These are phyloP conservation scores for Tetracladium setigerum DNA, from an alignment of 495 filamentous ascomycete species.

Conservation along the genomic window DNA sequence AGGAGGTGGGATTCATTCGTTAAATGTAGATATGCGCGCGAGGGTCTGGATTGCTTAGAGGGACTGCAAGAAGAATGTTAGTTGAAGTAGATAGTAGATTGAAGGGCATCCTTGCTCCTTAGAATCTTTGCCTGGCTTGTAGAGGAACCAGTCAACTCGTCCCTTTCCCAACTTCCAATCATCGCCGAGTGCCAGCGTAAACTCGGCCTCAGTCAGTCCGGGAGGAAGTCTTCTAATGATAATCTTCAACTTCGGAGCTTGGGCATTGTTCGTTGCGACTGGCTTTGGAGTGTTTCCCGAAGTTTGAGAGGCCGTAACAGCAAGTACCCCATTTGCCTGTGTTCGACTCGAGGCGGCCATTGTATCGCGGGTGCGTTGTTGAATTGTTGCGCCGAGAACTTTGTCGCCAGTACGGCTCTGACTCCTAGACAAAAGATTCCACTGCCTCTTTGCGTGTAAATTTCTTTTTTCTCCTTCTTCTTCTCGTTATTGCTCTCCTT, in stretches of 20 bases:
- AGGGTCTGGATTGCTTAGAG: slow-evolving; percentile 67
- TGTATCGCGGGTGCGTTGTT: slow-evolving; percentile 20
- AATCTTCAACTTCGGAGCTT: slow-evolving; percentile 67
- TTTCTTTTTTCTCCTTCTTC: too few species aligned
- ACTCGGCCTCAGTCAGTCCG: slow-evolving; percentile 73
- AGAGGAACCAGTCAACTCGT: slow-evolving; percentile 77
- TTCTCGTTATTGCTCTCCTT: too few species aligned
- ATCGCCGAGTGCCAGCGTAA: slow-evolving; percentile 63
- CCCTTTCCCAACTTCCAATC: slow-evolving; percentile 74
- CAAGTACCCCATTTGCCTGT: slow-evolving; percentile 52
- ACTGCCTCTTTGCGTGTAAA: too few species aligned
- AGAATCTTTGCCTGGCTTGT: slow-evolving; percentile 75
- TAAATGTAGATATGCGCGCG: slow-evolving; percentile 73
- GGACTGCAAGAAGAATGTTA: slow-evolving; percentile 43
- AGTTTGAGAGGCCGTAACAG: slow-evolving; percentile 45
- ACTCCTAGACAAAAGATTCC: too few species aligned
- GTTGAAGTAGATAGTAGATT: slow-evolving; percentile 8
- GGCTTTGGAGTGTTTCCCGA: slow-evolving; percentile 44
- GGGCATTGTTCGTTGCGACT: slow-evolving; percentile 40
- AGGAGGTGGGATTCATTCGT: slow-evolving; percentile 50
- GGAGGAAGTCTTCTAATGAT: slow-evolving; percentile 82
- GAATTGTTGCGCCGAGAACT: not conserved
- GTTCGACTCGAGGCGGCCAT: slow-evolving; percentile 26
- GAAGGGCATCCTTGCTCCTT: slow-evolving; percentile 59
- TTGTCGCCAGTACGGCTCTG: not conserved